Conservation (phyloP, 2,329 filamentous ascomycete genomes). For the Botryotinia convoluta region DNA sequence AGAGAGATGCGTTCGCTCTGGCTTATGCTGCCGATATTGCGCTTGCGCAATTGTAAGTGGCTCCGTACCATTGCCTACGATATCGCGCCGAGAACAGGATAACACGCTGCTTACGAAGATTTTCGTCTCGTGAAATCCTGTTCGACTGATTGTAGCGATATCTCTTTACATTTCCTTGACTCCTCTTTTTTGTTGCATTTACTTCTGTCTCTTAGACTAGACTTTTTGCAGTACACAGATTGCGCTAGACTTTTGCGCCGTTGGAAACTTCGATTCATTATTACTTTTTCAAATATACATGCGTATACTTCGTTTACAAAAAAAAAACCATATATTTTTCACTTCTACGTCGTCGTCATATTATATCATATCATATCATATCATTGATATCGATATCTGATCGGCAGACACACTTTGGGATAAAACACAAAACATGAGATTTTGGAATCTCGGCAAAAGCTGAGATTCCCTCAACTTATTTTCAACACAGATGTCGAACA, state of each 20-base stretch:
- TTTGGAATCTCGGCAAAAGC: neutral
- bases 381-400: neutral
- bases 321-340: neutral
- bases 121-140: neutral
- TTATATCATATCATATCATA: neutral
- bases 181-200: neutral
- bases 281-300: neutral
- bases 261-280: neutral
- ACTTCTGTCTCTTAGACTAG: neutral
- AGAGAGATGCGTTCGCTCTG: conserved; percentile 22
- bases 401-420: neutral
- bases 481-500: neutral
- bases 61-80: neutral
- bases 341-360: neutral
- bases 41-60: conserved; percentile 21
- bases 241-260: conserved; percentile 8
- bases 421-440: neutral
- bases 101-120: neutral
- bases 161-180: neutral
- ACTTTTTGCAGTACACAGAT: neutral
- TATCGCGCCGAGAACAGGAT: neutral
- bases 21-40: conserved; percentile 24
- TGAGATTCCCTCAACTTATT: neutral
- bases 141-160: neutral
- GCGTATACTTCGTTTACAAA: neutral